phyloP scores from a whole-genome alignment of 2,329 filamentous ascomycete genomes.

The Colletotrichum theobromicola region DNA sequence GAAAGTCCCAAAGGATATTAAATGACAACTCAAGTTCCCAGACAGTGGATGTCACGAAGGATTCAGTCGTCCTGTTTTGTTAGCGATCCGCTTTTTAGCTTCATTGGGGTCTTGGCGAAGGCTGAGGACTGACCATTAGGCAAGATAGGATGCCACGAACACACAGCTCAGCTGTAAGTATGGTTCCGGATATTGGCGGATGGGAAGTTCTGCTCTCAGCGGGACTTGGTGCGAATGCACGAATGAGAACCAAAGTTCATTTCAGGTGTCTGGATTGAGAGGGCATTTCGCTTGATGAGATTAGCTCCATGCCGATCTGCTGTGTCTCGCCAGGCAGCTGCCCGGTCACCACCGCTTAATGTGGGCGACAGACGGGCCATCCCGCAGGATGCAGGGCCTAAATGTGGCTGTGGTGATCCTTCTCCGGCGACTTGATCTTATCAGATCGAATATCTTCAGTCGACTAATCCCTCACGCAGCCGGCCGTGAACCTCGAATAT shows the following conservation, averaged over 20 bases:
- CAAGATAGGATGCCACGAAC: not conserved
- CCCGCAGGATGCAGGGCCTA: not conserved
- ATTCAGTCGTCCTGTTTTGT: not conserved
- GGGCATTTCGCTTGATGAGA: not conserved
- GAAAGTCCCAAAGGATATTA: not conserved
- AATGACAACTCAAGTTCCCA: not conserved
- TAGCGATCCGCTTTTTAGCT: not conserved
- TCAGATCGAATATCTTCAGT: not conserved
- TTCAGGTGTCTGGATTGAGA: not conserved
- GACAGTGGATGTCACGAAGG: not conserved
- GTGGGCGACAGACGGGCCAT: not conserved
- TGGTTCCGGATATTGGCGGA: not conserved
- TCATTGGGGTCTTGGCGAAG: not conserved
- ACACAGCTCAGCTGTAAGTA: not conserved
- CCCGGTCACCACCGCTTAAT: not conserved
- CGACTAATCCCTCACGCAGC: not conserved
- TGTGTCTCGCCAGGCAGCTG: not conserved
- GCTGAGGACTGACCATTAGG: not conserved
- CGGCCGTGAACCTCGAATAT: fast-evolving
- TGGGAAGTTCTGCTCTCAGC: not conserved
- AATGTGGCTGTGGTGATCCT: not conserved
- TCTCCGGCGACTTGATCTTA: not conserved
- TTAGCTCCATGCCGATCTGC: not conserved
- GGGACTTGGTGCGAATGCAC: not conserved
- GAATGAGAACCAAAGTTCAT: not conserved